phyloP scores from a whole-genome alignment of 2,329 filamentous ascomycete genomes.

The Fusarium penzigii region DNA sequence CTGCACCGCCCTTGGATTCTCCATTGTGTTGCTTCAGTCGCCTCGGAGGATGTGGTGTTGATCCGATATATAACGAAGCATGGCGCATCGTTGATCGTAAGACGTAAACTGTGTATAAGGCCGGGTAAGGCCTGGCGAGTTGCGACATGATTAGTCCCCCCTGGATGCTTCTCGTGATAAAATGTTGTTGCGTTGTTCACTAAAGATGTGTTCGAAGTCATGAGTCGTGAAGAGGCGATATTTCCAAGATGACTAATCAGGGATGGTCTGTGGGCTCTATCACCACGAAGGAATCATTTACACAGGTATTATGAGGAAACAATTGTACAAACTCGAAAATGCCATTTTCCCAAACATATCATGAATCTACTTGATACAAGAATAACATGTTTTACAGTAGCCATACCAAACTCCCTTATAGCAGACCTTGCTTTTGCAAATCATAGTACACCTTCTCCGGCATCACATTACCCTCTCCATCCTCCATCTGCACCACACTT shows the following conservation, averaged over 20 bases:
- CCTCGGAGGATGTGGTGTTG: conserved; percentile 83
- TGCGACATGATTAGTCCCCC: conserved; percentile 39
- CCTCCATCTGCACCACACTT: conserved; percentile 96
- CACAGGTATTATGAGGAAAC: neutral
- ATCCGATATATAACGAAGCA: conserved; percentile 81
- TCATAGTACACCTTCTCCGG: conserved; percentile 98
- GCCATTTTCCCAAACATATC: conserved; percentile 3
- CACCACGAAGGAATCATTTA: conserved; percentile 2
- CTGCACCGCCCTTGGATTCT: conserved; percentile 75
- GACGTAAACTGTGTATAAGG: conserved; percentile 92
- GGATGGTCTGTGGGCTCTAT: neutral
- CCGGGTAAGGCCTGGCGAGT: conserved; percentile 66
- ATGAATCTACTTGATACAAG: conserved; percentile 1
- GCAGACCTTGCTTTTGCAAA: conserved; percentile 85
- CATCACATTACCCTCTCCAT: conserved; percentile 97
- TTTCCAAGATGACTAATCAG: conserved; percentile 23
- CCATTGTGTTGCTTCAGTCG: conserved; percentile 94
- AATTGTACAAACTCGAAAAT: neutral
- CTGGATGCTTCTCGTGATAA: neutral
- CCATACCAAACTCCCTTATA: conserved; percentile 49
- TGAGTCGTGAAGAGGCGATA: conserved; percentile 25
- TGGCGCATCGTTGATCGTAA: conserved; percentile 78
- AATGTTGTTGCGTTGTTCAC: neutral
- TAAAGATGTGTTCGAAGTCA: conserved; percentile 17
- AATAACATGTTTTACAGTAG: conserved; percentile 7